Evolutionary conservation across 176 grass and related monocot species (phyloP).

Genomic region (Carex littledalei): DNA sequence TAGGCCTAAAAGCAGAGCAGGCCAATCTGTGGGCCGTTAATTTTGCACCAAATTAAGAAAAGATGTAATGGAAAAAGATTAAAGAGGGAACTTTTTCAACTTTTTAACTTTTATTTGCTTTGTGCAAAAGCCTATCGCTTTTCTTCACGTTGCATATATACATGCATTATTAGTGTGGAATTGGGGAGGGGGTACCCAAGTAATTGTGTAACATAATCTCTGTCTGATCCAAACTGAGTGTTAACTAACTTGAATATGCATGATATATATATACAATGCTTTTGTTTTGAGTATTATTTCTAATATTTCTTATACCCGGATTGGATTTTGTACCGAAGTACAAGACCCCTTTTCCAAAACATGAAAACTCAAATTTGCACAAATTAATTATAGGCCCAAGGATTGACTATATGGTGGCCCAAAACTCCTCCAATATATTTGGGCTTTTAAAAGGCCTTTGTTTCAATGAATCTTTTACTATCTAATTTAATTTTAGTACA

Average conservation of each 20-base stretch:
- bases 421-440: background rate
- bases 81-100: conserved; percentile 5
- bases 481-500: background rate
- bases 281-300: background rate
- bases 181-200: background rate
- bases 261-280: background rate
- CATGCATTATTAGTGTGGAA: background rate
- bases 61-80: conserved; percentile 8
- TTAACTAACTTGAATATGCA: background rate
- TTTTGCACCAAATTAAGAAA: background rate
- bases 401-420: background rate
- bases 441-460: background rate
- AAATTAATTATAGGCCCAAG: background rate
- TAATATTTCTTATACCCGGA: background rate
- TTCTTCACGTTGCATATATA: background rate
- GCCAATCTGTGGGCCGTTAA: conserved; percentile 19
- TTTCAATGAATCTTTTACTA: background rate
- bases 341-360: background rate
- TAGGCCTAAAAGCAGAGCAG: conserved; percentile 24
- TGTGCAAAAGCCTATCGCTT: conserved; percentile 22
- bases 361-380: background rate
- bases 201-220: background rate
- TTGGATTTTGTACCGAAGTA: background rate
- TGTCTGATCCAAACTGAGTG: background rate
- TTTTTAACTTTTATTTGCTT: conserved; percentile 22